Base-by-base conservation (phyloP, 2,329 filamentous ascomycete species). In the Trichocomaceae sp. region DNA sequence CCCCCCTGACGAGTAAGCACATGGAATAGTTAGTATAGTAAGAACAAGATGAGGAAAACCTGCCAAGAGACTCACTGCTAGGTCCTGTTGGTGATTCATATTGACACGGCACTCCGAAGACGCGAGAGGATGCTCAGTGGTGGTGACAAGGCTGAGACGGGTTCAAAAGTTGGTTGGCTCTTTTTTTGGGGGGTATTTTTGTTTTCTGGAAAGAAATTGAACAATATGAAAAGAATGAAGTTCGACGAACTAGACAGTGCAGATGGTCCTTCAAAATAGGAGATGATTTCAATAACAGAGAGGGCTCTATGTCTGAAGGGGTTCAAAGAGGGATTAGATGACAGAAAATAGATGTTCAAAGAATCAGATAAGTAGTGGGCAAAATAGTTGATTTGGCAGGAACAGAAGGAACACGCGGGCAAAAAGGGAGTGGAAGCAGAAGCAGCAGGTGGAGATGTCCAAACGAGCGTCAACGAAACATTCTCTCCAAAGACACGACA, bases 1-100 rank as follows among this genome's bases (percentile, higher is more conserved):
- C 58, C 56, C 46, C 59, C 59, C 65, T 69, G 19, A 52, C 50
- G 8, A n/a, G 47, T 31, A 17, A 44, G 26, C 48, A 10, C 23
- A 26, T n/a, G 5, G 17, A 15, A 41, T 7, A 23, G 19, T 45
- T 2, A 49, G 31, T 23, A 55, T 39, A 44, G 17, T 15, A 35
- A 19, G 31, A 12, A 15, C n/a, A 50, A 50, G 47, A 52, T 26
- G 42, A 46, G 10, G 6, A 39, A 52, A n/a, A 1, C 31, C 23
- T 19, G 26, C n/a, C 33, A 13, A 17, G 7, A 22, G 20, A 33
- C 50, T 56, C 20, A 56, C 54, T 47, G 46, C 17, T 23, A 35
- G 33, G 26, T 56, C 54, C 20, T 56, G 46, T n/a, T 35, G 13
- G 19, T 29, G 35, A n/a, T 31, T 26, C 44, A 47, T 47, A 10